Base-by-base conservation (phyloP, 768 basidiomycete genomes). In the Mycena amicta region DNA sequence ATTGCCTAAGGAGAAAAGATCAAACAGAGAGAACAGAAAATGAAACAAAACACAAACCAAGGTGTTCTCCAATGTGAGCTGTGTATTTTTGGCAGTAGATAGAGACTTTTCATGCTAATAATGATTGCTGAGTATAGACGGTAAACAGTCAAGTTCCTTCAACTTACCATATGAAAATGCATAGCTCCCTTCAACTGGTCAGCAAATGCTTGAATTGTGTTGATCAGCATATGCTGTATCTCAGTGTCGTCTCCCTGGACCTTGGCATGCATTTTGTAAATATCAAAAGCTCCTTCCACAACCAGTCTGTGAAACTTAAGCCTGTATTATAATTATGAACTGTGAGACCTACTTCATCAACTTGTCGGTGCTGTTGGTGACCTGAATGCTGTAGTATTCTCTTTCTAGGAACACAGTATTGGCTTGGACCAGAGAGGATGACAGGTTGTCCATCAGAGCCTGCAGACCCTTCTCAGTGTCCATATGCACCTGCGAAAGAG, bases 251-350 rank as follows among this genome's bases (percentile, higher is more conserved):
- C 39, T 53, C 37, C 27, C 5, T n/a, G 1, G 29, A 40, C 39
- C 25, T 27, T 25, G 18, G 43, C 3, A 23, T 53, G 52, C 15
- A 53, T 53, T 2, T 41, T 53, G 33, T 53, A 3, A 20, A 53
- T 53, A 12, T 37, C 16, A 41, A 53, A 40, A 40, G 37, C 37
- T n/a, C 43, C 52, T 16, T 53, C 22, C 4, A 52, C 51, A 37
- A 52, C 22, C 51, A 52, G 51, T 37, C 51, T 52, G 33, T n/a
- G 18, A 52, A 26, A 37, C 31, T 18, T 52, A 39, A 39, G 51
- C 26, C n/a, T n/a, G n/a, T 37, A 26, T 16, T 4, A 39, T 37
- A 37, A 52, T 20, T 18, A 39, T 26, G 22, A 22, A 20, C n/a
- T 52, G n/a, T 52, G 18, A 37, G 8, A 37, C 33, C 8, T 37